Conservation (phyloP, 129 eudicot species). For the Chrysanthemum makinoi region DNA sequence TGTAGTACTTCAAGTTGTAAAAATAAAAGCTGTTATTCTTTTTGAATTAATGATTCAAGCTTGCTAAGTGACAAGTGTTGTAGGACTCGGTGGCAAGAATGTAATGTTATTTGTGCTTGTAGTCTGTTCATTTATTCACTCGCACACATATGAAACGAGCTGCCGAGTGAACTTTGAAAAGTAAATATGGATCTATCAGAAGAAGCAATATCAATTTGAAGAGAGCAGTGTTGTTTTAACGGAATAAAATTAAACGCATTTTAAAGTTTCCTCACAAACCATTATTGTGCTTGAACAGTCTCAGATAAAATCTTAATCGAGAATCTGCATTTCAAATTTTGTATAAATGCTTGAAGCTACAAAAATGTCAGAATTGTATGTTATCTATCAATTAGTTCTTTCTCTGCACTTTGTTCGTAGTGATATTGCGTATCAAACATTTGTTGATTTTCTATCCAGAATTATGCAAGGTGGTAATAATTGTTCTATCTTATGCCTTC, state of each 20-base stretch:
- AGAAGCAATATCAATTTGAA: constrained; percentile 13
- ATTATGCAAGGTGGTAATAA: constrained; percentile 11
- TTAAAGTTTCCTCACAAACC: background rate
- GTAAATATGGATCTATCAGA: background rate
- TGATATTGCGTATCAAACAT: constrained; percentile 11
- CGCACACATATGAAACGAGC: background rate
- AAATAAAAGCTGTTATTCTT: background rate
- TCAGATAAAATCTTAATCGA: background rate
- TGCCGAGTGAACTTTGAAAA: background rate
- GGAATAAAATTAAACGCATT: background rate
- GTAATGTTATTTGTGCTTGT: background rate
- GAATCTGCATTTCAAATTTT: constrained; percentile 6
- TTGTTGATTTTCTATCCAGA: background rate
- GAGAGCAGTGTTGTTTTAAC: background rate
- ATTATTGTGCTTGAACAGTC: background rate
- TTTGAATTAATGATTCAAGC: background rate
- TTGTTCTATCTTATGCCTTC: background rate
- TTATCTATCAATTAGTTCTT: constrained; percentile 1
- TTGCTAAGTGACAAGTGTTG: constrained; percentile 8
- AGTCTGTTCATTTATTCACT: background rate
- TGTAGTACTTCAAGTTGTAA: background rate
- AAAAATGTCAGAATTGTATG: background rate
- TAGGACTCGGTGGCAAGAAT: background rate
- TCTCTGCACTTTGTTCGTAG: constrained; percentile 7
- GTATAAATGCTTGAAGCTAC: background rate